Percentiles rank a stretch among this genome's conserved stretches.
These are phyloP conservation scores for Fusarium mundagurra DNA, from an alignment of 2,329 filamentous ascomycete species.

Conservation along the genomic window DNA sequence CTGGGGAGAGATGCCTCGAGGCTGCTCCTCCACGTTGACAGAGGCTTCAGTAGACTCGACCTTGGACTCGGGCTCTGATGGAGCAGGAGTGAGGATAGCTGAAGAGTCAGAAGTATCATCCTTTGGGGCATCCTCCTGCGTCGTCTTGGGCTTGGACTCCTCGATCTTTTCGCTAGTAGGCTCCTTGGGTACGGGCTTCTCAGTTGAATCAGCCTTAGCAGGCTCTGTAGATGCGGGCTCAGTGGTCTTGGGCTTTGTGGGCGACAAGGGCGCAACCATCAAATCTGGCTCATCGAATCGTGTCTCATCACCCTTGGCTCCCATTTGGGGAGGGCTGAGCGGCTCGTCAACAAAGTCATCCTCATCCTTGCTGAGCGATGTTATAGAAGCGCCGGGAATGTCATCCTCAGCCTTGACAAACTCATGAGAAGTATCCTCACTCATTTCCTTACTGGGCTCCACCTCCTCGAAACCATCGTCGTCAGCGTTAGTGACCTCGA, in stretches of 20 bases:
- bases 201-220: constrained; percentile 16
- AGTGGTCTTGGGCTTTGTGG: constrained; percentile 51
- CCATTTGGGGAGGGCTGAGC: constrained; percentile 73
- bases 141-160: background rate
- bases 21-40: constrained; percentile 22
- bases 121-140: constrained; percentile 1
- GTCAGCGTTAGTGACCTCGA: constrained; percentile 82
- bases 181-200: constrained; percentile 23
- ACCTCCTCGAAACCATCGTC: constrained; percentile 97
- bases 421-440: constrained; percentile 77
- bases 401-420: constrained; percentile 70
- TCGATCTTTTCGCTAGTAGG: background rate
- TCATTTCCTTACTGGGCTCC: constrained; percentile 72
- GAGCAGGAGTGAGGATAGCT: constrained; percentile 31
- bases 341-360: constrained; percentile 84
- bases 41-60: constrained; percentile 9
- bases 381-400: constrained; percentile 47
- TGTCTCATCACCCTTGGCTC: constrained; percentile 63
- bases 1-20: constrained; percentile 59
- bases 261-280: constrained; percentile 67
- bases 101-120: constrained; percentile 37
- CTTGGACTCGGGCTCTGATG: constrained; percentile 40
- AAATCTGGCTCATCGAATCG: constrained; percentile 66
- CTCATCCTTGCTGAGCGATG: constrained; percentile 63
- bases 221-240: constrained; percentile 37